Evolutionary conservation across 2,329 filamentous ascomycete genomes (phyloP).

Genomic region (Cladosporium sp.): DNA sequence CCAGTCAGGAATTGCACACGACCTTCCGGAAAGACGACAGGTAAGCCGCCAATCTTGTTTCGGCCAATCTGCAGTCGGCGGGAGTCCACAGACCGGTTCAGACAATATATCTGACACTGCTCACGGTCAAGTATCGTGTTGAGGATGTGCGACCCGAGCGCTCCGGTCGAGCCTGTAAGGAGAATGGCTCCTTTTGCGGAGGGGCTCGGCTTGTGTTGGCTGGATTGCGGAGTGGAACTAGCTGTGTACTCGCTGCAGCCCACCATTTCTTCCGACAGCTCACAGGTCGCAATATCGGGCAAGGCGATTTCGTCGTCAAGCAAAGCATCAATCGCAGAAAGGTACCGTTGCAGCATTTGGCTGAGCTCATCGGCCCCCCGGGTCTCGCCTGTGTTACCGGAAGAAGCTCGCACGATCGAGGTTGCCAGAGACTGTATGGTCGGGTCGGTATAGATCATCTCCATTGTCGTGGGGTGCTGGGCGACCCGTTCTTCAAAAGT

Average conservation of each 20-base stretch:
- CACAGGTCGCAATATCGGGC: neutral
- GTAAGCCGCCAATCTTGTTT: neutral
- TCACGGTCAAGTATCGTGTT: neutral
- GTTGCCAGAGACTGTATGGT: neutral
- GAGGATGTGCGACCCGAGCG: neutral
- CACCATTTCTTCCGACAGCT: neutral
- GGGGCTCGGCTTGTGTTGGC: neutral
- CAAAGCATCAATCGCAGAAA: neutral
- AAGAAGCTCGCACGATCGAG: neutral
- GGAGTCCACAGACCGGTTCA: neutral
- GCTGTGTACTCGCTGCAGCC: neutral
- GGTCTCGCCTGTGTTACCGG: neutral
- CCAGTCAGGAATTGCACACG: neutral
- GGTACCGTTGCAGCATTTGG: neutral
- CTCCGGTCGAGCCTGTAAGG: neutral
- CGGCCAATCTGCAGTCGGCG: neutral
- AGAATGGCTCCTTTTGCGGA: neutral
- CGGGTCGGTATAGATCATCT: neutral
- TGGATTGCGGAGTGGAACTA: neutral
- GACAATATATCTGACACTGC: neutral
- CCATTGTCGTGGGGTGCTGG: neutral
- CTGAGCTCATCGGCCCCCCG: neutral
- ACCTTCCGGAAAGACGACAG: neutral
- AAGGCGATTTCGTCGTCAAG: neutral
- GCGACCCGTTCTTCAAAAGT: neutral